Base-by-base conservation (phyloP, 768 basidiomycete genomes). In the Mycena polygramma region DNA sequence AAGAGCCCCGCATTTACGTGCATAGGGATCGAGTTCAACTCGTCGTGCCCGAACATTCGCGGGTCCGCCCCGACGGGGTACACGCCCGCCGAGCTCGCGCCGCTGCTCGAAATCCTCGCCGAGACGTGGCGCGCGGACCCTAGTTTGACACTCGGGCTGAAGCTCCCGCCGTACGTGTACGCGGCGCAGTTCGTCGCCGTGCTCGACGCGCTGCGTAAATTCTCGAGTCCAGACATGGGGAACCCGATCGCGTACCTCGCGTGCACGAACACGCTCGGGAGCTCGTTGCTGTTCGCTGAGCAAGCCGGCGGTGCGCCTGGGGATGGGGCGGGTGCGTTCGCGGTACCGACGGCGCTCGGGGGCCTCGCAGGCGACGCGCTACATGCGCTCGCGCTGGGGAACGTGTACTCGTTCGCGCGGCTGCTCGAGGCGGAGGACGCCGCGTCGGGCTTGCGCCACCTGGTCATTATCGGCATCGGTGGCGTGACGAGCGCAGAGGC, bases 201-300 rank as follows among this genome's bases (percentile, higher is more conserved):
- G 72, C 71, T 93, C 24, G 77, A 82, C 14, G 80, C 79, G 53
- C 77, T 94, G 49, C 78, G 80, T 45, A 74, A 75, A n/a, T 83
- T 89, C 63, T 73, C 46, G 26, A 80, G 83, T 41, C 63, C 51
- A 57, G 55, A 70, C 14, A 57, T 53, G 24, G 48, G 64, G 37
- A 78, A 79, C 62, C 87, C 91, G 8, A 84, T 95, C 71, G 85
- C 92, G 14, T 96, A 94, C 80, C 76, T 95, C 75, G 92, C 92
- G 15, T 91, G 92, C 75, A 94, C 92, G 30, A 95, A 95, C 76
- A 95, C 94, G 4, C 84, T 96, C 20, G 94, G 94, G 30, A 90
- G 88, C 66, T 84, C 88, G 39, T 79, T 95, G 58, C 80, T 91
- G 43, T 92, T 92, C 73, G 74, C 83, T 1, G 89, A 91, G 24